Evolutionary conservation across 2,329 filamentous ascomycete genomes (phyloP).

Genomic region (Ceratocystis diversiconidia): DNA sequence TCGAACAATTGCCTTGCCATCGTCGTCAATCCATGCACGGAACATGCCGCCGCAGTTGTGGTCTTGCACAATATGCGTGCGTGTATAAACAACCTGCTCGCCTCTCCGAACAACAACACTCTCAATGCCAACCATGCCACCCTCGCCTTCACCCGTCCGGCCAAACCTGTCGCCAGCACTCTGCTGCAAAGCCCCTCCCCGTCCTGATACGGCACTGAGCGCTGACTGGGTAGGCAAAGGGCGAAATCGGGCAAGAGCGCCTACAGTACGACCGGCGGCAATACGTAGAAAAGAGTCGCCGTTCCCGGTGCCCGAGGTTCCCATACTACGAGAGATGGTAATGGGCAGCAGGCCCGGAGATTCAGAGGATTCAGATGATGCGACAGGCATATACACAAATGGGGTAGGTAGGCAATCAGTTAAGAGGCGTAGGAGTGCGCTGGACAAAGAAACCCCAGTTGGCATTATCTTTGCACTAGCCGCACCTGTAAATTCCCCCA

Average conservation of each 20-base stretch:
- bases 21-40: conserved; percentile 56
- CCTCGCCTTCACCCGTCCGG: conserved; percentile 60
- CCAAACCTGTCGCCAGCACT: conserved; percentile 63
- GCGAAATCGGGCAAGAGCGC: conserved; percentile 55
- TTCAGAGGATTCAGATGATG: background rate
- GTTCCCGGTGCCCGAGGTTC: conserved; percentile 69
- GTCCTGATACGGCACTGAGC: conserved; percentile 51
- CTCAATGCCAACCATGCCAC: conserved; percentile 75
- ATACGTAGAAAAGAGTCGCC: conserved; percentile 73
- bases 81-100: conserved; percentile 30
- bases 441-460: conserved; percentile 27
- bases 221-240: conserved; percentile 40
- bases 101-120: conserved; percentile 34
- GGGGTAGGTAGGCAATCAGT: conserved; percentile 46
- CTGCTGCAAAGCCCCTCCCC: conserved; percentile 55
- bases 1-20: conserved; percentile 42
- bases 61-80: conserved; percentile 51
- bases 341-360: conserved; percentile 23
- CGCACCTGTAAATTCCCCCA: conserved; percentile 24
- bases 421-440: conserved; percentile 34
- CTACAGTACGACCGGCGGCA: conserved; percentile 56
- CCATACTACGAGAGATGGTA: conserved; percentile 31
- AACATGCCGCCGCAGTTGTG: conserved; percentile 86
- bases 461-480: conserved; percentile 14
- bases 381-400: conserved; percentile 28